Percentiles rank a stretch among this genome's conserved stretches.
These are phyloP conservation scores for Epichloe baconii DNA, from an alignment of 2,329 filamentous ascomycete genomes.

Conservation along the genomic window DNA sequence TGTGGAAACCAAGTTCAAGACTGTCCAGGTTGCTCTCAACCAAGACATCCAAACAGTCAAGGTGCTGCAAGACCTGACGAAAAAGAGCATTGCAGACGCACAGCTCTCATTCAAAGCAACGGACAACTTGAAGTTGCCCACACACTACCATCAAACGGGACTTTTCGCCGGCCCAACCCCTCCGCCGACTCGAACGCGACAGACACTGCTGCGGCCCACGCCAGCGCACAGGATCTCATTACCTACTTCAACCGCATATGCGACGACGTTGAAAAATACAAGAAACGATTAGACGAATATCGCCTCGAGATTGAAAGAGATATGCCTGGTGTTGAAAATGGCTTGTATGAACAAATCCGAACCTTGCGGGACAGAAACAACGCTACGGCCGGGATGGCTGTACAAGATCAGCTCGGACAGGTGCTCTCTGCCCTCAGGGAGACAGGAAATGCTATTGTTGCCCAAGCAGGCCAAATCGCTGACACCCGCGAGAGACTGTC, in stretches of 20 bases:
- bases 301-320: slow-evolving; percentile 33
- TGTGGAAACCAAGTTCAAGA: slow-evolving; percentile 34
- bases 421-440: slow-evolving; percentile 25
- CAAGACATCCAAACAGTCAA: slow-evolving; percentile 51
- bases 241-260: slow-evolving; percentile 32
- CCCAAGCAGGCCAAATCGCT: slow-evolving; percentile 29
- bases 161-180: slow-evolving; percentile 25
- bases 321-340: slow-evolving; percentile 34
- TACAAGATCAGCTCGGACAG: slow-evolving; percentile 26
- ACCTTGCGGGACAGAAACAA: slow-evolving; percentile 21
- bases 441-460: slow-evolving; percentile 27
- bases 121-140: slow-evolving; percentile 60
- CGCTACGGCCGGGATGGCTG: slow-evolving; percentile 12
- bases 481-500: slow-evolving; percentile 29
- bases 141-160: slow-evolving; percentile 37
- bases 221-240: slow-evolving; percentile 29
- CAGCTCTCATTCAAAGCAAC: slow-evolving; percentile 60
- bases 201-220: slow-evolving; percentile 23
- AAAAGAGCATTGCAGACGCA: slow-evolving; percentile 56
- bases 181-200: slow-evolving; percentile 15
- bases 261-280: slow-evolving; percentile 30
- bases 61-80: slow-evolving; percentile 43
- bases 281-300: slow-evolving; percentile 30
- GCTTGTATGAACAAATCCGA: slow-evolving; percentile 30
- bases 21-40: slow-evolving; percentile 31